Conservation (phyloP, 257 asterid species). For the Nicotiana benthamiana region DNA sequence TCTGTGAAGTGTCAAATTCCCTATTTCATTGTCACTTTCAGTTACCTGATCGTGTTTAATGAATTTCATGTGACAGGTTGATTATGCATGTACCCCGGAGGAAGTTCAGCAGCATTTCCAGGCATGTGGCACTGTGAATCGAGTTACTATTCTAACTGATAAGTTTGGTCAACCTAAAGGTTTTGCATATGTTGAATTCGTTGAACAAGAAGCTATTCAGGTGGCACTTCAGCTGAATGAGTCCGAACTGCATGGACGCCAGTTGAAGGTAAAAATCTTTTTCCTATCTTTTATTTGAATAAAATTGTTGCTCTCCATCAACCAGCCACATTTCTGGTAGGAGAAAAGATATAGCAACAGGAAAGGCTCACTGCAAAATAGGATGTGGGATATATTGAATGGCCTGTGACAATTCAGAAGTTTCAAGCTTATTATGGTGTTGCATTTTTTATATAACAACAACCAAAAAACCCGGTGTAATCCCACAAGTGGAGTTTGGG, state of each 20-base stretch:
- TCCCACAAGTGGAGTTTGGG: no score
- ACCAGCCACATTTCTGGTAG: background rate
- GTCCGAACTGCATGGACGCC: constrained; percentile 96
- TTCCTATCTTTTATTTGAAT: background rate
- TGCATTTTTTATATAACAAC: background rate
- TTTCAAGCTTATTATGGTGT: background rate
- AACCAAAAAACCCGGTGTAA: no score
- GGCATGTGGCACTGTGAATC: constrained; percentile 88
- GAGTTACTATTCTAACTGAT: constrained; percentile 91
- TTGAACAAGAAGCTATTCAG: constrained; percentile 79
- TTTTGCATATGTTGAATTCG: constrained; percentile 87
- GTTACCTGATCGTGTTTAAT: background rate
- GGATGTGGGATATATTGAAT: background rate
- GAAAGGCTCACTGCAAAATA: background rate
- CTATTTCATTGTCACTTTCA: background rate
- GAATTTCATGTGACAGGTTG: constrained; percentile 49
- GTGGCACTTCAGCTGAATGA: constrained; percentile 86
- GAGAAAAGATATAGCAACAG: background rate
- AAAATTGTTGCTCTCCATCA: background rate
- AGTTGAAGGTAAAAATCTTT: constrained; percentile 52
- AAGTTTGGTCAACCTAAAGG: constrained; percentile 99
- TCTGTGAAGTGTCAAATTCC: background rate
- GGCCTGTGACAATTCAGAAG: background rate
- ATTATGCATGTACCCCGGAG: constrained; percentile 95
- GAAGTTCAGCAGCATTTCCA: constrained; percentile 98